Base-by-base conservation (phyloP, 371 early-diverging fungal genomes). In the Mortierella sp. region DNA sequence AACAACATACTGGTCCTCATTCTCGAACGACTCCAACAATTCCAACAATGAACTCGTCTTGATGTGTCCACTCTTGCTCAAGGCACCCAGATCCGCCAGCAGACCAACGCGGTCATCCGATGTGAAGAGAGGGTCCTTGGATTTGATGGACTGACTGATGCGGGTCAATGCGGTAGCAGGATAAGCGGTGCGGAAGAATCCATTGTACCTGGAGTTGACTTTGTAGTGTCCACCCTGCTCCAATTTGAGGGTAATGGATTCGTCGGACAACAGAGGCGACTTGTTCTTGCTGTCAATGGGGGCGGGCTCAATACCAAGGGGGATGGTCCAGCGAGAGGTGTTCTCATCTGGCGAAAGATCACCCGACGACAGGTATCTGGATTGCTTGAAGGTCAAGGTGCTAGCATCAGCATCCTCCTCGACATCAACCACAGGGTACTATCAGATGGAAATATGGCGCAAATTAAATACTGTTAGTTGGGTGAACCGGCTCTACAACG, bases 361-460 rank as follows among this genome's bases (percentile, higher is more conserved):
- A 67, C 96, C 96, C 24, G 94, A 91, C n/a, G 95, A 91, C 59
- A 96, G 89, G 86, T 93, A 97, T 28, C 97, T 93, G 31, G 90
- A 88, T 87, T 96, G 96, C 31, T 89, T 91, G 48, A 97, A 83
- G n/a, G 93, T 82, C 72, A 93, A 90, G 0, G 92, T 26, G 46
- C 78, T 77, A 26, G 88, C 88, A 54, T 88, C 89, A 34, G 76
- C 90, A 44, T 83, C 88, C 74, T 93, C 89, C 71, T 90, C 86
- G 53, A 96, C 92, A 50, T 89, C 88, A 31, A 96, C 87, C 2
- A 96, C 91, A 40, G 97, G 97, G 86, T 93, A 96, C 88, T 90
- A 84, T n/a, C 9, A 77, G 10, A 46, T 8, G 53, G 37, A 19
- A 34, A 40, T n/a, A 64, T 9, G 2, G 31, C 9, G 6, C 19